These are phyloP conservation scores for Umbellularia californica DNA, from an alignment of 164 flowering plant species.

Conservation along the genomic window DNA sequence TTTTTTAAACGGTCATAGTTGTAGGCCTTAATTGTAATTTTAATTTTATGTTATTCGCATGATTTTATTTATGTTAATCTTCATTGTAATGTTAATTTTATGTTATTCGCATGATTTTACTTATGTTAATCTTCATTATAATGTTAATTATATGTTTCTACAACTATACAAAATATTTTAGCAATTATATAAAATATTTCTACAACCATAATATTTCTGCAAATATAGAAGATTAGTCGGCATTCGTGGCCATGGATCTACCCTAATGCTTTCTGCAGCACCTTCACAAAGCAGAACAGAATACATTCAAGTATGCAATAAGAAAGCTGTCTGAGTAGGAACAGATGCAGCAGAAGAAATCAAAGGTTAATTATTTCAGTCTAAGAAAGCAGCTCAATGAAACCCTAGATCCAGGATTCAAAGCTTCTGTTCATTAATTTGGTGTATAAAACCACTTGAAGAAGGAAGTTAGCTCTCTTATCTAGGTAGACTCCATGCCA, in stretches of 20 bases:
- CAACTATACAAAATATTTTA: too few species aligned
- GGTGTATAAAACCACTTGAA: not conserved
- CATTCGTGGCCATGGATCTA: not conserved
- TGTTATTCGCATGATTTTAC: too few species aligned
- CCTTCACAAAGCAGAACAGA: constrained; percentile 5
- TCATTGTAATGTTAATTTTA: too few species aligned
- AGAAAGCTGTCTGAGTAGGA: not conserved
- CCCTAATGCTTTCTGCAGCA: not conserved
- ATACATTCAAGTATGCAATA: not conserved
- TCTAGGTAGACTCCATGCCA: not conserved
- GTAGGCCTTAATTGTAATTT: too few species aligned
- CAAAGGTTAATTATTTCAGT: not conserved
- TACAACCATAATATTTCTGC: too few species aligned
- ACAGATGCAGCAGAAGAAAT: not conserved
- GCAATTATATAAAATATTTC: too few species aligned
- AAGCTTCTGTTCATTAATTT: not conserved
- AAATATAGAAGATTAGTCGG: not conserved
- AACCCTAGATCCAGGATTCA: constrained; percentile 4
- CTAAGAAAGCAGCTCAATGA: not conserved
- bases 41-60: too few species aligned
- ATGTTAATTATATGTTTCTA: too few species aligned
- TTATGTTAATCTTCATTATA: too few species aligned
- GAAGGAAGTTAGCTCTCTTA: not conserved
- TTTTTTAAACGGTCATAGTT: too few species aligned
- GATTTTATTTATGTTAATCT: too few species aligned